These are phyloP conservation scores for Pterula multifida DNA, from an alignment of 1,284 basidiomycete species.

Conservation along the genomic window DNA sequence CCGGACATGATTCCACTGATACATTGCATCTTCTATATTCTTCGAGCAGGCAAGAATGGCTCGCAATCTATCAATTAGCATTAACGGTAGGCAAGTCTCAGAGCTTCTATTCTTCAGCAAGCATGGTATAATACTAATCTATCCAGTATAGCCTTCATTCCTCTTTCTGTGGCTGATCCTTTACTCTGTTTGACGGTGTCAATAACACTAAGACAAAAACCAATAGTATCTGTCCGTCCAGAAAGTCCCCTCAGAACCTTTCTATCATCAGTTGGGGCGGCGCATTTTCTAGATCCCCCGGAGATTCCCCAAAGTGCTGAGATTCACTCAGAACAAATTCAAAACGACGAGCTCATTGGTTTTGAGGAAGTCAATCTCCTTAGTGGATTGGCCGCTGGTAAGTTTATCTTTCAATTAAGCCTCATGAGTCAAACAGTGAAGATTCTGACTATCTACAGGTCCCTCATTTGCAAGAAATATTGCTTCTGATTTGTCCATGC, in stretches of 20 bases:
- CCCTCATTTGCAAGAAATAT: constrained; percentile 27
- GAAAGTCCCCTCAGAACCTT: constrained; percentile 41
- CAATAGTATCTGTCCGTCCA: constrained; percentile 37
- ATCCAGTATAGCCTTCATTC: constrained; percentile 49
- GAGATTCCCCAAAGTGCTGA: constrained; percentile 17
- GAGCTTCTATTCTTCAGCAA: constrained; percentile 4
- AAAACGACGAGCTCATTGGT: constrained; percentile 26
- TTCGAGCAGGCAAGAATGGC: constrained; percentile 46
- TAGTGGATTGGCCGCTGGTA: constrained; percentile 47
- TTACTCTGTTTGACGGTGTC: constrained; percentile 73
- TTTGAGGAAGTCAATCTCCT: constrained; percentile 77
- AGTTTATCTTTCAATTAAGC: constrained; percentile 10
- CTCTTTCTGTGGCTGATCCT: constrained; percentile 60
- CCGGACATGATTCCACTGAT: constrained; percentile 33
- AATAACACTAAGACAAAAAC: constrained; percentile 65
- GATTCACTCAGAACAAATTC: constrained; percentile 8
- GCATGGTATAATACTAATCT: constrained; percentile 3
- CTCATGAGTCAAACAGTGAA: too few relatives aligned
- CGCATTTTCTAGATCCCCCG: constrained; percentile 13
- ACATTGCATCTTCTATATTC: constrained; percentile 56
- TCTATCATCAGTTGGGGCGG: constrained; percentile 24
- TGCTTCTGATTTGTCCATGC: constrained; percentile 31
- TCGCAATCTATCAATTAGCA: constrained; percentile 63
- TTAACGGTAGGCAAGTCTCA: constrained; percentile 60
- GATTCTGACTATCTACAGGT: constrained; percentile 20